Conservation (phyloP, 352 stramenopile genomes). For the Elongisporangium prolatum region DNA sequence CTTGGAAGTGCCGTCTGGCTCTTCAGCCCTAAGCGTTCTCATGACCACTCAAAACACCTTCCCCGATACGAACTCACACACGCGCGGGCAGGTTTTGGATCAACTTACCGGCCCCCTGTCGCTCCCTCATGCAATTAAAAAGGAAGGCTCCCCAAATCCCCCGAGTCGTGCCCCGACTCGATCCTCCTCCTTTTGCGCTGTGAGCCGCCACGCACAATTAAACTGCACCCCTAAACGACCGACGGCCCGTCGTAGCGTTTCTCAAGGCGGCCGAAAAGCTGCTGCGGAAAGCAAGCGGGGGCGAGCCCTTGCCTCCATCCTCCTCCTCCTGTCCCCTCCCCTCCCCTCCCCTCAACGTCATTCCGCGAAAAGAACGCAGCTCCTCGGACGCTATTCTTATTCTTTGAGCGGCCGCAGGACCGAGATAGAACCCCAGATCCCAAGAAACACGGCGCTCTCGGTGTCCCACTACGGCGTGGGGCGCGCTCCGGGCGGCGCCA, state of each 20-base stretch:
- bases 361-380: neutral
- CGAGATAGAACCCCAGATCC: neutral
- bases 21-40: constrained; percentile 3
- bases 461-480: neutral
- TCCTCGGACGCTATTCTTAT: neutral
- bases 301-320: neutral
- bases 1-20: constrained; percentile 1
- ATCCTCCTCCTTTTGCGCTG: neutral
- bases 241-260: neutral
- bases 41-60: constrained; percentile 5
- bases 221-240: neutral
- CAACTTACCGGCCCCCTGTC: neutral
- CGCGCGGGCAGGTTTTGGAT: neutral
- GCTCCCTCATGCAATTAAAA: neutral
- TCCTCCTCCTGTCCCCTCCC: neutral
- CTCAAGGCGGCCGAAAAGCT: neutral
- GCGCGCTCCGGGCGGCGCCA: constrained; percentile 1
- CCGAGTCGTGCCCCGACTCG: neutral
- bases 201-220: neutral
- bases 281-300: neutral
- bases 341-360: neutral
- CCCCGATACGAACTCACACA: neutral
- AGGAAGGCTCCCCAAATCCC: neutral
- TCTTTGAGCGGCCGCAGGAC: neutral
- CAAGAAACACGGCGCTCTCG: neutral